Evolutionary conservation across 2,329 filamentous ascomycete species (phyloP).

Genomic region (Elsinoe australis): DNA sequence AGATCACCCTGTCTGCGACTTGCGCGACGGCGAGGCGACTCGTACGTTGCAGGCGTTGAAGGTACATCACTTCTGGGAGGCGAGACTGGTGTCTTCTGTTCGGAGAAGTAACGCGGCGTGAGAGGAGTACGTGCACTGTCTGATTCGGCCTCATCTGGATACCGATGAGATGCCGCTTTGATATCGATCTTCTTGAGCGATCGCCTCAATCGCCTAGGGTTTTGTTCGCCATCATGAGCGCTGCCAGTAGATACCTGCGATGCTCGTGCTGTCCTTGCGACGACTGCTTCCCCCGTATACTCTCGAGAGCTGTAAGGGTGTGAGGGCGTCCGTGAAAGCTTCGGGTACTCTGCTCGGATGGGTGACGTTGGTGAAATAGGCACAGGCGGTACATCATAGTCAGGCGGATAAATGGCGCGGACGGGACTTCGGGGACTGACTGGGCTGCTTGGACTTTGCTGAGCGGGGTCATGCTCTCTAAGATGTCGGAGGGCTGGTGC

Average conservation of each 20-base stretch:
- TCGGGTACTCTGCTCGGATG: conserved; percentile 25
- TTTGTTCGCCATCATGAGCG: conserved; percentile 21
- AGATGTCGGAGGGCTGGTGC: conserved; percentile 25
- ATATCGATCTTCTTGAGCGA: conserved; percentile 51
- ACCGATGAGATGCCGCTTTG: conserved; percentile 46
- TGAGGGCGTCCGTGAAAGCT: conserved; percentile 4
- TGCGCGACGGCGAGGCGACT: conserved; percentile 2
- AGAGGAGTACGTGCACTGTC: conserved; percentile 45
- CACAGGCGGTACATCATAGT: conserved; percentile 22
- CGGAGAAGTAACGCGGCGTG: conserved; percentile 47
- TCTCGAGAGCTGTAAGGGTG: background rate
- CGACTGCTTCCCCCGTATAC: conserved; percentile 8
- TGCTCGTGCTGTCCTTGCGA: background rate
- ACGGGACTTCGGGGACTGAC: conserved; percentile 34
- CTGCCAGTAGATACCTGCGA: conserved; percentile 7
- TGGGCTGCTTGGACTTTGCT: conserved; percentile 31
- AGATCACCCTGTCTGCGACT: conserved; percentile 4
- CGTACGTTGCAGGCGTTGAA: conserved; percentile 28
- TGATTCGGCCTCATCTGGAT: conserved; percentile 37
- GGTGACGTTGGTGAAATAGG: conserved; percentile 25
- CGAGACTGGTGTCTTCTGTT: conserved; percentile 48
- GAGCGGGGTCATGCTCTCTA: conserved; percentile 18
- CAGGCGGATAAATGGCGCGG: conserved; percentile 43
- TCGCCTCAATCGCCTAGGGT: conserved; percentile 30
- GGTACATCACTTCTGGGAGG: conserved; percentile 33